Base-by-base conservation (phyloP, 352 stramenopile species). In the Globisporangium cystogenes region DNA sequence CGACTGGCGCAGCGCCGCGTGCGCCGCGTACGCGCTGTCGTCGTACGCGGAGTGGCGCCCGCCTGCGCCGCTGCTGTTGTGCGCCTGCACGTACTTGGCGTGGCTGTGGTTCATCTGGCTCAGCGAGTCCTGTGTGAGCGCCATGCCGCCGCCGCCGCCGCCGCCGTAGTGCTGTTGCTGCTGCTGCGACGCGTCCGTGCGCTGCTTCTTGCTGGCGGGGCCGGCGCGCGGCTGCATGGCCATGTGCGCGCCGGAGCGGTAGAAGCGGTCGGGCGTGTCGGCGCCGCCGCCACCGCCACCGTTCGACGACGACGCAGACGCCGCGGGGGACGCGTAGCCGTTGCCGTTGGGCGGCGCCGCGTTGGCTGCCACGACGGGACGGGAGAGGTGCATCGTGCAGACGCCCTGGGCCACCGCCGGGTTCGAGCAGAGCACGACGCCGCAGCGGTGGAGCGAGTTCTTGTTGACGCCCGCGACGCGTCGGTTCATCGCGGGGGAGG, bases 371-470 rank as follows among this genome's bases (percentile, higher is more conserved):
- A 42, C 8, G 31, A 18, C 20, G 7, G 54, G 51, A 40, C 76
- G 74, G 14, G 77, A 85, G 48, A 88, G 65, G 50, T 93, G 82
- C 64, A 90, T 80, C 36, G 77, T 70, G 57, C 82, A 93, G 20
- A 93, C 78, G 35, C 79, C 77, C 50, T 90, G 71, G 11, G 82
- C 77, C 36, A 89, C 75, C 16, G 82, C 79, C 16, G 83, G 76
- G 59, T 90, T 82, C 10, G 82, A 83, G 70, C 82, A 93, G 18
- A 93, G 62, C 37, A 74, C 77, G 55, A 93, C 82, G 27, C 74
- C 78, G 60, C 82, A 93, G 29, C 82, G 79, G 54, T 91, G 81
- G 23, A 91, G 74, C 29, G 74, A 83, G 65, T 73, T 86, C 42
- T 70, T 65, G 49, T 74, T 64, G 14, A 50, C n/a, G n/a, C n/a